phyloP scores from a whole-genome alignment of 331 rosid genomes.

The Prunus yedoensis region DNA sequence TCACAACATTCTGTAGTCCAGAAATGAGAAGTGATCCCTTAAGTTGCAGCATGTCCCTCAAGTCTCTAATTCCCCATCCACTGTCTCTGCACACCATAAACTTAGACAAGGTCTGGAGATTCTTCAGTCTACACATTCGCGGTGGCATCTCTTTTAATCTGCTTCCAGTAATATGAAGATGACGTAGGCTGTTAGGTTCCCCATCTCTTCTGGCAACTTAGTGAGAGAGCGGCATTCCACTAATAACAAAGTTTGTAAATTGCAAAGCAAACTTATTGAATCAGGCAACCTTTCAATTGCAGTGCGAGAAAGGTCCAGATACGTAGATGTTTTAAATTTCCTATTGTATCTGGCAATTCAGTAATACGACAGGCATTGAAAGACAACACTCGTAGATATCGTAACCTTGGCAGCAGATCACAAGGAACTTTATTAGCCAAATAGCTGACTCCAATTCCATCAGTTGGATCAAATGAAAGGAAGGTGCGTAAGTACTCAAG shows the following conservation, averaged over 20 bases:
- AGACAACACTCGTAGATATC: conserved; percentile 27
- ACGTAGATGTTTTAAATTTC: conserved; percentile 26
- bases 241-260: conserved; percentile 33
- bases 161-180: conserved; percentile 26
- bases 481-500: conserved; percentile 30
- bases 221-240: conserved; percentile 19
- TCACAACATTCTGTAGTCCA: conserved; percentile 27
- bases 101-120: conserved; percentile 29
- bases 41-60: conserved; percentile 23
- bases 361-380: conserved; percentile 29
- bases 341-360: conserved; percentile 26
- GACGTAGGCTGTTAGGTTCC: conserved; percentile 21
- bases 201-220: conserved; percentile 26
- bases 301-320: conserved; percentile 31
- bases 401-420: conserved; percentile 22
- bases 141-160: conserved; percentile 31
- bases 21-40: conserved; percentile 25
- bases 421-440: conserved; percentile 24
- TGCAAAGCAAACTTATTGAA: conserved; percentile 21
- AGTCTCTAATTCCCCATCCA: conserved; percentile 20
- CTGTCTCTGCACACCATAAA: conserved; percentile 21
- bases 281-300: conserved; percentile 25
- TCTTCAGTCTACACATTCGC: conserved; percentile 20
- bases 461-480: conserved; percentile 31
- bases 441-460: conserved; percentile 26